Base-by-base conservation (phyloP, 176 grass and related monocot species). In the Oryza glaberrima region DNA sequence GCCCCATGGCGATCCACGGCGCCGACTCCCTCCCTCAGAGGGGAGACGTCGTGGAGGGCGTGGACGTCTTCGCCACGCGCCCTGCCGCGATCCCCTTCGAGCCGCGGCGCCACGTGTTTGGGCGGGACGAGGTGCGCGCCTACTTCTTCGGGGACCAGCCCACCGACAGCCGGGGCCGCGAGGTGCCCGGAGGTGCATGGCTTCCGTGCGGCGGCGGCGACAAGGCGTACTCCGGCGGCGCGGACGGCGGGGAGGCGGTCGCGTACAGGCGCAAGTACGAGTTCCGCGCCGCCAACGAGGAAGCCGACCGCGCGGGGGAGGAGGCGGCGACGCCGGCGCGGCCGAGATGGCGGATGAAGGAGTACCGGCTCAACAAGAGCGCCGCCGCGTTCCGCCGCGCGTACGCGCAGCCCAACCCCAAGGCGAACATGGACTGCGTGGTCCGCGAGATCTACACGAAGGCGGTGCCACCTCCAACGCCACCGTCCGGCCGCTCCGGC, bases 291-390 rank as follows among this genome's bases (percentile, higher is more conserved):
- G 17, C 47, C 35, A 3, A 3, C 11, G 47, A 49, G 47, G 47
- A 49, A 43, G 41, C 41, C 41, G 41, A 43, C 41, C 41, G 41
- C 35, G 35, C 35, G 0, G 41, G 41, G 41, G 41, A 43, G 41
- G 8, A 9, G 30, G 30, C 30, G 30, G 30, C 30, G 30, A 32
- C 30, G 30, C 30, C 30, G 41, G 41, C 1, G 67, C 7, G 10
- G 48, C 44, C 69, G 49, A 36, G 14, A 36, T 82, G 80, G 69
- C 34, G 23, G 69, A 64, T 73, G 80, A 45, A 41, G 69, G 52
- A 82, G 80, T 82, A 45, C 80, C 12, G 47, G 51, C 52, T 82
- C 49, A 70, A 82, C 68, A 63, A 82, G 69, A 34, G 35, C 52
- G n/a, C 14, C 4, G 22, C 67, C 68, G 9, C 36, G 13, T 73